Evolutionary conservation across 805 yeast species (phyloP), one percentile per base, ranked within the genome.

Genomic region (Saturnispora quitensis): DNA sequence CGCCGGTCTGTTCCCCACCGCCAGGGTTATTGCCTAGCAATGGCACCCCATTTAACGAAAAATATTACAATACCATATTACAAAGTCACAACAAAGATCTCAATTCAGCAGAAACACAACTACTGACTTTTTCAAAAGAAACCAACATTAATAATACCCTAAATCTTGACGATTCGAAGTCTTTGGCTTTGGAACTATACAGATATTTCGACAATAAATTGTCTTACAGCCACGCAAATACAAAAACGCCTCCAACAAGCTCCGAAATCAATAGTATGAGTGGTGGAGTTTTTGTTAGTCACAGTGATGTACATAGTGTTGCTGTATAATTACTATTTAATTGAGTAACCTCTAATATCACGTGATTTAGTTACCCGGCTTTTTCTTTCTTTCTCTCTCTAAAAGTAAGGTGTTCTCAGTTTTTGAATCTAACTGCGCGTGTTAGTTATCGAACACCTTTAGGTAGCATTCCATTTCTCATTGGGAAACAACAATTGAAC

Each of bases 401-500:
- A 7, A 13, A 25, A 25, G 43, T 22, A 22, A 13, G 31, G 18
- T 31, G 34, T 31, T 38, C 42, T 20, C 20, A 38, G 20, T 38
- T 18, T 18, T 38, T 18, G 22, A 38, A 38, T 38, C 42, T 38
- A 18, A 38, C 42, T 38, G 42, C 42, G 42, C 42, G 31, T 40
- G 27, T 40, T 40, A 27, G 44, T 40, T 40, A 40, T 40, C 44
- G 44, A 40, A 40, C 18, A 24, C 31, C 24, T 13, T 2, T 40
- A 13, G 31, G 5, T 24, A 40, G 8, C 44, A 13, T 24, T 24
- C 17, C 24, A 40, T 24, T 24, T 18, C 31, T 40, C 31, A 60
- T 45, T 45, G 64, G 34, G 43, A 52, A 38, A 9, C 22, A 47
- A 24, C 44, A 40, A 24, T 40, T 24, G 44, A 31, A 36, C 17